A percentile compares a stretch with the other conserved stretches of the same genome.
These are phyloP conservation scores for Hyphodiscus sp. DNA, from an alignment of 2,329 filamentous ascomycete genomes.

Conservation along the genomic window DNA sequence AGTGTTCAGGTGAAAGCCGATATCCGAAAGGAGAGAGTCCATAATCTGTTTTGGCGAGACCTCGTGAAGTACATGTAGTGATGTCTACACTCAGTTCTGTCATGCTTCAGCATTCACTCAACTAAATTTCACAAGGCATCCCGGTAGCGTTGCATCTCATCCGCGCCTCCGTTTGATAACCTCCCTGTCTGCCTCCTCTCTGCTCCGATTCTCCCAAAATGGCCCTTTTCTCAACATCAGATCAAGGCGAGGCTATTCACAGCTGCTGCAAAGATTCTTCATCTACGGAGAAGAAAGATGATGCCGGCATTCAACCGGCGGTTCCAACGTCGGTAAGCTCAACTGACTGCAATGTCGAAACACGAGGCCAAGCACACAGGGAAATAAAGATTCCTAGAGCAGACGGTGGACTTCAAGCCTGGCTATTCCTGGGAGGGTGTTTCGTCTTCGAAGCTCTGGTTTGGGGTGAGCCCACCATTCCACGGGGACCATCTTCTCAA, in stretches of 20 bases:
- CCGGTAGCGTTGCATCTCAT: no score
- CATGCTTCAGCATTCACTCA: no score
- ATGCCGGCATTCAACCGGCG: not conserved
- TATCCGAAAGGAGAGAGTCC: no score
- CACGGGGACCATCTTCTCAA: not conserved
- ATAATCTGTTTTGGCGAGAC: no score
- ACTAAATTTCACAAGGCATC: no score
- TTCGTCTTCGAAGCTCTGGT: constrained; percentile 47
- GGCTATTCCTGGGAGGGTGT: constrained; percentile 42
- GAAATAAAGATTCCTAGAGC: constrained; percentile 29
- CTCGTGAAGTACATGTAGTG: no score
- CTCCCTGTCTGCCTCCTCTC: not conserved
- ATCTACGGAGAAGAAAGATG: not conserved
- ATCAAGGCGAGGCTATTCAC: not conserved
- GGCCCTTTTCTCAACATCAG: not conserved
- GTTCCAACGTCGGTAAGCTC: not conserved
- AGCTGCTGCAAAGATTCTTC: not conserved
- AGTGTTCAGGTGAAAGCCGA: no score
- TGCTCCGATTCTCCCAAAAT: not conserved
- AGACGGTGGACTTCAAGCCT: constrained; percentile 45
- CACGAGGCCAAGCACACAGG: not conserved
- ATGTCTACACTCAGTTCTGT: no score
- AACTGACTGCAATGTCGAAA: not conserved
- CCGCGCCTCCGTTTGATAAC: no score
- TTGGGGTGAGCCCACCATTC: constrained; percentile 37